Evolutionary conservation across 2,329 filamentous ascomycete genomes (phyloP), one percentile per base, ranked within the genome.

Genomic region (Botrytis porri): DNA sequence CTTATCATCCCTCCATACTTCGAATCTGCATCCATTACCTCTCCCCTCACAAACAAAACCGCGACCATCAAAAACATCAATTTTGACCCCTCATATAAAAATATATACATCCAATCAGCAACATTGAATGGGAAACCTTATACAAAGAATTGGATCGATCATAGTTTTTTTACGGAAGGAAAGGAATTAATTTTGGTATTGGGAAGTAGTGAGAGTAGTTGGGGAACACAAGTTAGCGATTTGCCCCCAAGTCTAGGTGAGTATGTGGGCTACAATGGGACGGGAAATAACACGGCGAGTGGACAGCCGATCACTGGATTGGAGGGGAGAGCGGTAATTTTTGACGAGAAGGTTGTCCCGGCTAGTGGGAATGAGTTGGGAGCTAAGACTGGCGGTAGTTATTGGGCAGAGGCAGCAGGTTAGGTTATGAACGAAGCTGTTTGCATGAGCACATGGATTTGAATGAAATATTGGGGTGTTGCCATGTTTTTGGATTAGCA

Each of bases 1-100:
- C 85, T 93, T 35, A 90, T 93, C 75, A 91, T 83, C 0, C 87
- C 90, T 0, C 91, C 91, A 0, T 93, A 87, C 77, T 93, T 93
- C 76, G 83, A 87, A 77, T 83, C 84, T 54, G 84, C 92, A 2
- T 86, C 85, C 51, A 84, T 93, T 72, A 88, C 83, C 8, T 87
- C 87, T 67, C 85, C 85, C 0, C 77, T 87, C 7, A 92, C 88
- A 0, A 86, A 87, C 3, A 88, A 88, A 66, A 88, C 86, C 4
- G 89, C 90, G 0, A 88, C 83, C 0, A 84, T 93, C 7, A 83
- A 85, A 29, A 90, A 87, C 69, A 75, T 88, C 59, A 90, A 90
- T 75, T 92, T 91, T 74, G 90, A 93, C 66, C 79, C 88, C 0
- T 79, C 70, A 0, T 90, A 91, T 73, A 78, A 84, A 74, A 85